Base-by-base conservation (phyloP, 768 basidiomycete species). In the Boletus tylopilopsis region DNA sequence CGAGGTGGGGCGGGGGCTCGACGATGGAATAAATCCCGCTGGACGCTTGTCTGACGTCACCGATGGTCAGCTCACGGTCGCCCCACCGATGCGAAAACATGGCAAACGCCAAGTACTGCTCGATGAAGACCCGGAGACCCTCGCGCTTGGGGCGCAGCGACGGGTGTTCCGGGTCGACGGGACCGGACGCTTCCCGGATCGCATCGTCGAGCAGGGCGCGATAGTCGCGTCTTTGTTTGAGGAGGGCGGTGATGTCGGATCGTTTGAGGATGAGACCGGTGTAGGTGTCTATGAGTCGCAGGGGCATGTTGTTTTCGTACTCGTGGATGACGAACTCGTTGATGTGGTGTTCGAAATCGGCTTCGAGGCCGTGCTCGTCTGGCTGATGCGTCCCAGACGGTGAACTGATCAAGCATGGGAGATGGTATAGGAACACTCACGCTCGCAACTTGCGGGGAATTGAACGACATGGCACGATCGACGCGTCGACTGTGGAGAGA, bases 21-120 rank as follows among this genome's bases (percentile, higher is more conserved):
- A 9, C 33, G 16, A 42, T 53, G 23, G 55, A 51, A 23, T 64
- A 64, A 38, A 67, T 46, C 23, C 62, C 57, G 2, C 11, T 16
- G 3, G 19, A 5, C n/a, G 50, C 46, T 21, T 48, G 33, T 35
- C 41, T 45, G 39, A 66, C 51, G 6, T 64, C 59, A 16, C 47
- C 32, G 12, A 64, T 45, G 12, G 46, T 35, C 12, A 51, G 49
- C 21, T 64, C 64, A 18, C 42, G 46, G 4, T 29, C 51, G 15
- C 54, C 41, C 64, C 64, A 64, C 7, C 62, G 56, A 25, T 64
- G 63, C 2, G 64, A 64, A 23, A 64, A 59, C 63, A 64, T 64
- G 25, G 54, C 63, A 32, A 51, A 64, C 9, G 53, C 62, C 25
- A 64, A 46, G 40, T 53, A 66, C 40, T 51, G 50, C 19, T 47